Base-by-base conservation (phyloP, 345 rosid genomes). In the Eucalyptus sp. region DNA sequence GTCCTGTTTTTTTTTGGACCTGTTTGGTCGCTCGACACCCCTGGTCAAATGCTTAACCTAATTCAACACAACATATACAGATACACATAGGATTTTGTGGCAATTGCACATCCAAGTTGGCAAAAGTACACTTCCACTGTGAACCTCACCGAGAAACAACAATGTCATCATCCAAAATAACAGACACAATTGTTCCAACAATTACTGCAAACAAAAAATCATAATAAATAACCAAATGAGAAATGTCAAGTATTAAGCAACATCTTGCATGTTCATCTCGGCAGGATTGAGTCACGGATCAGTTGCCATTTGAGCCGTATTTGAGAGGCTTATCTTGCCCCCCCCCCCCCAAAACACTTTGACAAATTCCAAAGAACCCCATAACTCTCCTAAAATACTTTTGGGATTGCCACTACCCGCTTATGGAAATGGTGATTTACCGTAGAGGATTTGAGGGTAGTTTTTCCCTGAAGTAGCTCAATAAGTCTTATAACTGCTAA, bases 221-320 rank as follows among this genome's bases (percentile, higher is more conserved):
- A 25, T 24, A 58, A 58, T 25, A 25, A 58, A 25, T 58, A 5
- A 58, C 25, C n/a, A 11, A 27, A 29, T 62, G 8, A 27, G 81
- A 71, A 71, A 17, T 71, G 44, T 71, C 5, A 0, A 68, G 24
- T 8, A 68, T 68, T 71, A 33, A 71, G 46, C 81, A 33, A 33
- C 14, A 33, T 5, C 29, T 62, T n/a, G 44, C 81, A 33, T 71
- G 44, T 37, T 33, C 44, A 10, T 71, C 81, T 33, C 13, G 0
- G 4, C 1, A 18, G 7, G 25, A 18, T 71, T 0, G 0, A 71
- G 44, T 13, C 44, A 71, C 3, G 18, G 0, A 18, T 18, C 22
- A 16, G 46, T 37, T 18, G 14, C 46, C 4, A 37, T 71, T 71
- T 33, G 46, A 71, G 25, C 81, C 2, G 25, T 3, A 71, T 71